phyloP scores from a whole-genome alignment of 2,329 filamentous ascomycete genomes.

The Sporothrix schenckii region DNA sequence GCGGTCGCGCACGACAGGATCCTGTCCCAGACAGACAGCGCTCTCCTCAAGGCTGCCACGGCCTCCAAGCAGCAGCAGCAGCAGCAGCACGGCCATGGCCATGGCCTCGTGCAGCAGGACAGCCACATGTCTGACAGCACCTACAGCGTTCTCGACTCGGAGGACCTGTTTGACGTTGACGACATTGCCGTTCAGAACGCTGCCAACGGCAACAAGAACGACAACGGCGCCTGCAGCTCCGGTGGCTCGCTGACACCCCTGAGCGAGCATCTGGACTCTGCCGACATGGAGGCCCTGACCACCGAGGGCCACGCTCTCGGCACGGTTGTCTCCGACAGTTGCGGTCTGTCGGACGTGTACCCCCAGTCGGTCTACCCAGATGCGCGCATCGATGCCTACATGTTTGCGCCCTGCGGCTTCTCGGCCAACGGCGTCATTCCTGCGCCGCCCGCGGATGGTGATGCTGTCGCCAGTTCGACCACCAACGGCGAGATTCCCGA shows the following conservation, averaged over 20 bases:
- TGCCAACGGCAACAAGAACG: constrained; percentile 10
- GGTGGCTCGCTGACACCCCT: constrained; percentile 61
- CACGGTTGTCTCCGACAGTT: constrained; percentile 86
- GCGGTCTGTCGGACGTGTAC: constrained; percentile 87
- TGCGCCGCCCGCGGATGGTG: constrained; percentile 53
- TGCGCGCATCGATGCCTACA: constrained; percentile 89
- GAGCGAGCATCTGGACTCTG: constrained; percentile 50
- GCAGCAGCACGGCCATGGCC: constrained; percentile 42
- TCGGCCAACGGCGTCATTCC: constrained; percentile 96
- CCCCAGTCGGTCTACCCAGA: constrained; percentile 85
- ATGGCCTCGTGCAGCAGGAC: constrained; percentile 60
- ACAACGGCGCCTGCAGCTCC: constrained; percentile 46
- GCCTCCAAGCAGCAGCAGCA: constrained; percentile 22
- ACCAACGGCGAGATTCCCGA: constrained; percentile 49
- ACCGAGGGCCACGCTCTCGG: constrained; percentile 94
- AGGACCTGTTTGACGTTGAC: constrained; percentile 78
- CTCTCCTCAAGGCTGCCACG: constrained; percentile 46
- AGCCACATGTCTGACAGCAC: constrained; percentile 58
- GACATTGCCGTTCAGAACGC: constrained; percentile 54
- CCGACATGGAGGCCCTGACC: constrained; percentile 70
- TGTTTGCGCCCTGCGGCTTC: constrained; percentile 96
- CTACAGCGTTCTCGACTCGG: constrained; percentile 48
- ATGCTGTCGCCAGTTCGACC: not conserved
- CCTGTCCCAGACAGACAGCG: constrained; percentile 66
- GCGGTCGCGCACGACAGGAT: constrained; percentile 82